phyloP scores from a whole-genome alignment of 345 rosid species.

The Gossypium bickii region DNA sequence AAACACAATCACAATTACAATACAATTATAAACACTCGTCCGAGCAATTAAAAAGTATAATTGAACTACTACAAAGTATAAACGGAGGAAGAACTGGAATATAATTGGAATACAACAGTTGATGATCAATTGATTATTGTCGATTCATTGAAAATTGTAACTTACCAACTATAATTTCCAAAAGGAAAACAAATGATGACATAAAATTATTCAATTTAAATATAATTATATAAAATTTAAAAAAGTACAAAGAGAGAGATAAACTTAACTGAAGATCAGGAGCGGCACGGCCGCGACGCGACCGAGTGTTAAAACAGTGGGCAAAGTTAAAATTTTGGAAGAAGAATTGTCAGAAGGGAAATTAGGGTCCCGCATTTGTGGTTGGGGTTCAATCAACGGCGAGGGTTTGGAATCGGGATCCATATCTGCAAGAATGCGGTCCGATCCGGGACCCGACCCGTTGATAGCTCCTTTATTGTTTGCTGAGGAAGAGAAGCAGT shows the following conservation, averaged over 20 bases:
- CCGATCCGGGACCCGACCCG: slow-evolving; percentile 27
- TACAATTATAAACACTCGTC: no score
- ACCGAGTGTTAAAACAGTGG: slow-evolving; percentile 86
- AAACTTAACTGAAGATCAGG: slow-evolving; percentile 59
- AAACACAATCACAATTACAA: neutral
- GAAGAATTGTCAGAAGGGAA: neutral
- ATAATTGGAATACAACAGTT: no score
- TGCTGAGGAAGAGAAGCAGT: slow-evolving; percentile 18
- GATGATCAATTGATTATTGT: no score
- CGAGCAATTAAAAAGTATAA: no score
- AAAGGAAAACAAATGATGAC: neutral
- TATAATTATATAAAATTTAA: neutral
- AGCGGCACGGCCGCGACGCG: slow-evolving; percentile 95
- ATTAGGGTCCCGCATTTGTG: slow-evolving; percentile 22
- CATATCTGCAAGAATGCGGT: slow-evolving; percentile 37
- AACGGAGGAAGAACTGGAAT: no score
- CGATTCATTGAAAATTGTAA: no score
- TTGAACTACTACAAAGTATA: no score
- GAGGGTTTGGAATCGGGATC: slow-evolving; percentile 40
- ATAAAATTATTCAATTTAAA: neutral
- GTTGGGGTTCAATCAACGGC: slow-evolving; percentile 29
- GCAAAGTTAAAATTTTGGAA: slow-evolving; percentile 74
- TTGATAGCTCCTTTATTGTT: slow-evolving; percentile 23
- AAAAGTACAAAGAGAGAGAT: neutral
- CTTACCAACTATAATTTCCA: neutral